Conservation (phyloP, 805 yeast species). For the Wickerhamiella galacta region DNA sequence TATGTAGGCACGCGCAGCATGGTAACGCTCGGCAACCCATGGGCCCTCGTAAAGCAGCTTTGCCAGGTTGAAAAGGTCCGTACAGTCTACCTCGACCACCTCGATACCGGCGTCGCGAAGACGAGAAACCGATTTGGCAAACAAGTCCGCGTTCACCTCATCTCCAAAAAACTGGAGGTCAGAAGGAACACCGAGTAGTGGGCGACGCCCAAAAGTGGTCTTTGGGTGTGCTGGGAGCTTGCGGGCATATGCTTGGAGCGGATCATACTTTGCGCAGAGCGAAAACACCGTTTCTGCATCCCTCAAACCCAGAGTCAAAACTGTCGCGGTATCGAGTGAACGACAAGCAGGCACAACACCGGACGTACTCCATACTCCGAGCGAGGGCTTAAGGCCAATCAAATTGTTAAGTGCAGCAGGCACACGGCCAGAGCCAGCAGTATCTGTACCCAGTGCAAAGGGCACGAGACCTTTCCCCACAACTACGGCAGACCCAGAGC, state of each 20-base stretch:
- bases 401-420: slow-evolving; percentile 91
- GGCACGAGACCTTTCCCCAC: slow-evolving; percentile 87
- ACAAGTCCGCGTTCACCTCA: slow-evolving; percentile 54
- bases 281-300: slow-evolving; percentile 74
- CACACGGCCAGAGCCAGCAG: slow-evolving; percentile 96
- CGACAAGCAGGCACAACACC: slow-evolving; percentile 98
- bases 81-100: slow-evolving; percentile 49
- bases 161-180: slow-evolving; percentile 59
- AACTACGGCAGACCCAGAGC: slow-evolving; percentile 88
- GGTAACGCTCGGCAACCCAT: slow-evolving; percentile 95
- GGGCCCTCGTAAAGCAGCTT: slow-evolving; percentile 87
- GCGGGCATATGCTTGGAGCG: slow-evolving; percentile 66
- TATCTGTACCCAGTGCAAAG: slow-evolving; percentile 81
- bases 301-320: slow-evolving; percentile 55
- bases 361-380: slow-evolving; percentile 65
- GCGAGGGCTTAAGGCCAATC: slow-evolving; percentile 84
- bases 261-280: slow-evolving; percentile 58
- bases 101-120: slow-evolving; percentile 40
- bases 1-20: slow-evolving; percentile 58
- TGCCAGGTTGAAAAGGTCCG: slow-evolving; percentile 65
- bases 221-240: slow-evolving; percentile 51
- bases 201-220: slow-evolving; percentile 37
- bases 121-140: slow-evolving; percentile 39
- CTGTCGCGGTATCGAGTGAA: slow-evolving; percentile 81
- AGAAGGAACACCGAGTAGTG: slow-evolving; percentile 63